These are phyloP conservation scores for Linum tenue DNA, from an alignment of 345 rosid species.

Conservation along the genomic window DNA sequence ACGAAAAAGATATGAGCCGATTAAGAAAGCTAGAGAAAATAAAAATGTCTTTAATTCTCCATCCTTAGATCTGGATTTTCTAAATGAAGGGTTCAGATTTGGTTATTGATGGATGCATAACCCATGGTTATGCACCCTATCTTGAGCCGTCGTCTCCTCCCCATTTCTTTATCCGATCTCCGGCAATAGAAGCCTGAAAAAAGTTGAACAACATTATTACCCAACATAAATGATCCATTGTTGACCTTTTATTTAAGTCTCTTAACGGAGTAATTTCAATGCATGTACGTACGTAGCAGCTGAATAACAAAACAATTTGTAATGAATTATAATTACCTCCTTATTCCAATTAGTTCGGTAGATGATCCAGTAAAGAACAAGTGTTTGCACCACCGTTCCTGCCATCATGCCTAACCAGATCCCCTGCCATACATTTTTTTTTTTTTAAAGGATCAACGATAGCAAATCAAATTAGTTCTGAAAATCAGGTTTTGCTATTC, in stretches of 20 bases:
- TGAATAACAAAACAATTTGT: not conserved
- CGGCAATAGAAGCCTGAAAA: not conserved
- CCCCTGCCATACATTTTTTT: constrained; percentile 1
- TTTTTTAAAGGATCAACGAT: no score
- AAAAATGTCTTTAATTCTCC: no score
- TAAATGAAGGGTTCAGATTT: no score
- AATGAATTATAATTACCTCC: not conserved
- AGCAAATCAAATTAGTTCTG: no score
- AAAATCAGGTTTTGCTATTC: no score
- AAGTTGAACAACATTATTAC: not conserved
- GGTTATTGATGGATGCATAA: no score
- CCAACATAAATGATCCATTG: not conserved
- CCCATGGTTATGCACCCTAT: no score
- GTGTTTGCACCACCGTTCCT: not conserved
- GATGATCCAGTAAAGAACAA: not conserved
- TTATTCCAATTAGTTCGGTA: not conserved
- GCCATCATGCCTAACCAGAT: not conserved
- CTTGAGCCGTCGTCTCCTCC: not conserved
- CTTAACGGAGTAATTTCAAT: not conserved
- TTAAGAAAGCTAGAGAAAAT: no score
- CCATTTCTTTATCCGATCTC: not conserved
- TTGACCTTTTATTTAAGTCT: not conserved
- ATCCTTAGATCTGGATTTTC: no score
- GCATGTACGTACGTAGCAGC: no score
- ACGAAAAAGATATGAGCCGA: no score